Evolutionary conservation across 805 yeast genomes (phyloP).

Genomic region (Lipomyces anomalus): DNA sequence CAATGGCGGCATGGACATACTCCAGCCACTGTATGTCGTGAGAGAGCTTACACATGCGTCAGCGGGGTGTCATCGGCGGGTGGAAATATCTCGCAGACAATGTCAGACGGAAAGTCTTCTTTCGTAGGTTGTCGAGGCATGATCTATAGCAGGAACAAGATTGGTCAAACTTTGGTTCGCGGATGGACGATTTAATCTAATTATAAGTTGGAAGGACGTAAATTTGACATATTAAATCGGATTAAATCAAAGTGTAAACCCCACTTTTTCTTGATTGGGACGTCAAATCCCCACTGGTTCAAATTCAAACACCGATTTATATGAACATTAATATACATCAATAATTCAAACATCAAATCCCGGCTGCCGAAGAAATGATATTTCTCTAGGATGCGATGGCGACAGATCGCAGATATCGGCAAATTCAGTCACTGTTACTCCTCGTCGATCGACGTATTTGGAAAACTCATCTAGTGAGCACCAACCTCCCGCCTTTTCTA

Average conservation of each 20-base stretch:
- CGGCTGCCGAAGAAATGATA: not conserved
- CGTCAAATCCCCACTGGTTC: too few species aligned
- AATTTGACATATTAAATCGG: too few species aligned
- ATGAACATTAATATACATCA: too few species aligned
- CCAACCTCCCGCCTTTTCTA: constrained; percentile 15
- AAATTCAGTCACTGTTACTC: not conserved
- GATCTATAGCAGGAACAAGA: too few species aligned
- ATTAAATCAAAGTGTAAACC: too few species aligned
- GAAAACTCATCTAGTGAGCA: not conserved
- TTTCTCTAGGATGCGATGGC: not conserved
- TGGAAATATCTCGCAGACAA: constrained; percentile 11
- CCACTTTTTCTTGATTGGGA: too few species aligned
- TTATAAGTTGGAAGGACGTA: too few species aligned
- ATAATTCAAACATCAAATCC: too few species aligned
- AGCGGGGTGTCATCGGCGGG: constrained; percentile 6
- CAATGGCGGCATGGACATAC: not conserved
- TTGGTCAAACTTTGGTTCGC: too few species aligned
- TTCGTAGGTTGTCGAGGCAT: constrained; percentile 10
- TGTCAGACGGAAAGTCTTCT: constrained; percentile 11
- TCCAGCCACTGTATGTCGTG: not conserved
- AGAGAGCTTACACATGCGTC: constrained; percentile 10
- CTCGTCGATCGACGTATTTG: not conserved
- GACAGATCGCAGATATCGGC: not conserved
- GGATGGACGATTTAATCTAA: too few species aligned
- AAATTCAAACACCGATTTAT: too few species aligned